phyloP scores from a whole-genome alignment of 2,329 filamentous ascomycete genomes.

The Boeremia lycopersici region DNA sequence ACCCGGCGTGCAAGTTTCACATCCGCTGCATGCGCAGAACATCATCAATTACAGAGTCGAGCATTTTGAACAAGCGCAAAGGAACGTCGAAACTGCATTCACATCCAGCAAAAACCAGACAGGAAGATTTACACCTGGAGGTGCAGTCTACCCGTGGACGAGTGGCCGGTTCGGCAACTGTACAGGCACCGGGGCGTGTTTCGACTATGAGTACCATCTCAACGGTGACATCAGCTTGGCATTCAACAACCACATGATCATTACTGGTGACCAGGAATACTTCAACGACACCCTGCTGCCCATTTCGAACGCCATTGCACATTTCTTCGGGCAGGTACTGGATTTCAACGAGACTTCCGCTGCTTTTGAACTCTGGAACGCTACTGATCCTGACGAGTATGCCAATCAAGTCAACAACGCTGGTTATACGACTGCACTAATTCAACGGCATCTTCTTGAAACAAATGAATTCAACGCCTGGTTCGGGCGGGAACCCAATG shows the following conservation, averaged over 20 bases:
- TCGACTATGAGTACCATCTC: slow-evolving; percentile 74
- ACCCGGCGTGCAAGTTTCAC: slow-evolving; percentile 67
- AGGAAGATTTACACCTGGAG: slow-evolving; percentile 59
- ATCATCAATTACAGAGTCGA: slow-evolving; percentile 69
- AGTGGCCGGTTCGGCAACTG: slow-evolving; percentile 71
- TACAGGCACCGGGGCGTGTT: slow-evolving; percentile 65
- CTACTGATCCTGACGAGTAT: slow-evolving; percentile 76
- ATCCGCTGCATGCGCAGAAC: slow-evolving; percentile 66
- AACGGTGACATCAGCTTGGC: slow-evolving; percentile 72
- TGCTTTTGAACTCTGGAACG: slow-evolving; percentile 52
- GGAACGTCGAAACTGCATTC: slow-evolving; percentile 63
- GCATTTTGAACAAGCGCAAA: slow-evolving; percentile 63
- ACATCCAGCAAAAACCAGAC: slow-evolving; percentile 66
- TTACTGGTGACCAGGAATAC: slow-evolving; percentile 62
- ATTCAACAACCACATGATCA: slow-evolving; percentile 65
- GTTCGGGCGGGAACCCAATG: slow-evolving; percentile 61
- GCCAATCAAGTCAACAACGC: slow-evolving; percentile 70
- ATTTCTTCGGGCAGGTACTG: slow-evolving; percentile 65
- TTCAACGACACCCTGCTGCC: slow-evolving; percentile 65
- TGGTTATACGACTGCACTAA: slow-evolving; percentile 71
- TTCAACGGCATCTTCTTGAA: slow-evolving; percentile 61
- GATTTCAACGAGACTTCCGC: slow-evolving; percentile 59
- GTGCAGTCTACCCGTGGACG: slow-evolving; percentile 72
- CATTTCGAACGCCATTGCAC: slow-evolving; percentile 67
- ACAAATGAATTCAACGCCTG: slow-evolving; percentile 64